A percentile compares a stretch with the other conserved stretches of the same genome.
These are phyloP conservation scores for Entonaema liquescens DNA, from an alignment of 495 filamentous ascomycete genomes.

Conservation along the genomic window DNA sequence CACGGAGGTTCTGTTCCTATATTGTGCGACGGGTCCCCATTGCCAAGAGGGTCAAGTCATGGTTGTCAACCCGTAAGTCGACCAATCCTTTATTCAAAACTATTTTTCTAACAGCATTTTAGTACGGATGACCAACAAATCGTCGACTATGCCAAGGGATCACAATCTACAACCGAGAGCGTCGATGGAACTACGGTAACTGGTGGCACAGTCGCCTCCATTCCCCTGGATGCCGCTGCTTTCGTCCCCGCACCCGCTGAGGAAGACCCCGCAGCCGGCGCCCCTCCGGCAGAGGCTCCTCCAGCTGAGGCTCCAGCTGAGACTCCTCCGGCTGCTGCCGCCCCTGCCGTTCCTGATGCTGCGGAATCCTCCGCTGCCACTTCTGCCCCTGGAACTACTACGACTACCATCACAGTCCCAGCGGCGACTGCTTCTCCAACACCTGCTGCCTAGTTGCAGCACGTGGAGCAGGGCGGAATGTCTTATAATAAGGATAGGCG, in stretches of 20 bases:
- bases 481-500: background rate
- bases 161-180: constrained; percentile 11
- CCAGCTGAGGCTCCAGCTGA: constrained; percentile 5
- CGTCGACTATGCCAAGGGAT: constrained; percentile 35
- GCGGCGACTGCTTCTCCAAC: constrained; percentile 17
- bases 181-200: constrained; percentile 30
- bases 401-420: constrained; percentile 24
- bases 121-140: constrained; percentile 39
- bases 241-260: constrained; percentile 32
- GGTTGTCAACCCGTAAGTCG: constrained; percentile 55
- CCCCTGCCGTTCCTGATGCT: background rate
- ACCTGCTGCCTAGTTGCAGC: background rate
- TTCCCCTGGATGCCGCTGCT: constrained; percentile 35
- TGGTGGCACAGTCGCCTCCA: constrained; percentile 37
- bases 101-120: constrained; percentile 1
- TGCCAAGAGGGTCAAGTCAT: constrained; percentile 62
- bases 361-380: background rate
- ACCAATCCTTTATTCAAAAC: background rate
- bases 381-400: constrained; percentile 24
- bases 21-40: constrained; percentile 58
- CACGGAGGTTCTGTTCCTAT: constrained; percentile 60
- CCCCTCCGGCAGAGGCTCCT: too few relatives aligned
- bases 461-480: background rate
- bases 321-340: constrained; percentile 2
- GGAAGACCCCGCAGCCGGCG: constrained; percentile 8